These are phyloP conservation scores for Eutrema yunnanense DNA, from an alignment of 345 rosid species.

Conservation along the genomic window DNA sequence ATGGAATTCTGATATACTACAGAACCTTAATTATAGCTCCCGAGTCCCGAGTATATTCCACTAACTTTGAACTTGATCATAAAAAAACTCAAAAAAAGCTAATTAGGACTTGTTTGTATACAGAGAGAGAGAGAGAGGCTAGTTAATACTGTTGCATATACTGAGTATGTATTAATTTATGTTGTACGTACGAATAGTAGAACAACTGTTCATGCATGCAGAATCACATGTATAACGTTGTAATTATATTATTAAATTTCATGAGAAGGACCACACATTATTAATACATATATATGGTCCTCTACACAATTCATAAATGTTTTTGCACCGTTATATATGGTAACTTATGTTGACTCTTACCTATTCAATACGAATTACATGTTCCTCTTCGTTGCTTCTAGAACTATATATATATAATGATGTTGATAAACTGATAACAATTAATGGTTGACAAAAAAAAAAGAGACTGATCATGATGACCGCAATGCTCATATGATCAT, in stretches of 20 bases:
- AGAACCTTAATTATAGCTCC: neutral
- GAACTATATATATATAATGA: neutral
- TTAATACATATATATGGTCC: neutral
- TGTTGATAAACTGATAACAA: neutral
- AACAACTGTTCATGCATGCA: conserved; percentile 19
- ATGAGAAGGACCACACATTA: conserved; percentile 8
- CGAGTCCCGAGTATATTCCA: neutral
- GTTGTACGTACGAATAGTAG: conserved; percentile 4
- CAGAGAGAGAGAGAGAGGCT: neutral
- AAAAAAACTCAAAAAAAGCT: neutral
- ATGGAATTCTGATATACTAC: neutral
- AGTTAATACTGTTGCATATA: neutral
- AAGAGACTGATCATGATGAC: neutral
- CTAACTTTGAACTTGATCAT: neutral
- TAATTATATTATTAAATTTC: neutral
- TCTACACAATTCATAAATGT: conserved; percentile 19
- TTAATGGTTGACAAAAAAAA: too few species aligned
- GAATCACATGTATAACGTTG: conserved; percentile 18
- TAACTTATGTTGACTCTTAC: conserved; percentile 29
- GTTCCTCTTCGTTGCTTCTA: conserved; percentile 8
- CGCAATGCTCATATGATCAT: neutral
- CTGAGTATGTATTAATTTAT: neutral
- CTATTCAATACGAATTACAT: conserved; percentile 5
- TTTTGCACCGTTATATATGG: conserved; percentile 18
- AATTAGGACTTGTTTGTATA: neutral